These are phyloP conservation scores for Spergularia azorica DNA, from an alignment of 179 eudicot genomes.

Conservation along the genomic window DNA sequence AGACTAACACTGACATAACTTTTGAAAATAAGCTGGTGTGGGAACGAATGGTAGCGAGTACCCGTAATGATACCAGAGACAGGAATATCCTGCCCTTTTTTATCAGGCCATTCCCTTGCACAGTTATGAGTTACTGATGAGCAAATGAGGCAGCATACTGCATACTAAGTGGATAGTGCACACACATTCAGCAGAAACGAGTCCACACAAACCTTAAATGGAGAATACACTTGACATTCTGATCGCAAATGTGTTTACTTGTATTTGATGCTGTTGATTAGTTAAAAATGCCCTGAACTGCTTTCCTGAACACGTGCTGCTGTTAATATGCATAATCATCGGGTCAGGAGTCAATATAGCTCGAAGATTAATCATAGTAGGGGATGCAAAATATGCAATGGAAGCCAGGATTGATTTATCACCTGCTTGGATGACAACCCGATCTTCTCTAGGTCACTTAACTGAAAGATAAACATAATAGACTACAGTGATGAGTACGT, in stretches of 20 bases:
- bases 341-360: neutral
- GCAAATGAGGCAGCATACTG: no score
- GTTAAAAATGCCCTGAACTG: conserved; percentile 59
- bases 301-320: conserved; percentile 72
- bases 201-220: no score
- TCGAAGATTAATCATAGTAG: neutral
- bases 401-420: neutral
- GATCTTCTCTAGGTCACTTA: conserved; percentile 77
- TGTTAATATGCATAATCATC: neutral
- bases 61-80: no score
- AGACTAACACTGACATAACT: no score
- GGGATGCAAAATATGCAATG: neutral
- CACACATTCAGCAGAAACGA: no score
- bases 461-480: conserved; percentile 44
- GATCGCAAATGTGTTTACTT: conserved; percentile 1
- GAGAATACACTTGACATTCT: no score
- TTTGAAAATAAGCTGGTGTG: no score
- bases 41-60: no score
- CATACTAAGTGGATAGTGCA: no score
- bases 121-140: no score
- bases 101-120: no score
- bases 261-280: conserved; percentile 14
- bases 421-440: conserved; percentile 90
- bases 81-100: no score
- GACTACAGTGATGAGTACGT: neutral